Percentiles rank a stretch among this genome's conserved stretches.
phyloP scores from a whole-genome alignment of 2,329 filamentous ascomycete genomes.

The Phialophora tarda region DNA sequence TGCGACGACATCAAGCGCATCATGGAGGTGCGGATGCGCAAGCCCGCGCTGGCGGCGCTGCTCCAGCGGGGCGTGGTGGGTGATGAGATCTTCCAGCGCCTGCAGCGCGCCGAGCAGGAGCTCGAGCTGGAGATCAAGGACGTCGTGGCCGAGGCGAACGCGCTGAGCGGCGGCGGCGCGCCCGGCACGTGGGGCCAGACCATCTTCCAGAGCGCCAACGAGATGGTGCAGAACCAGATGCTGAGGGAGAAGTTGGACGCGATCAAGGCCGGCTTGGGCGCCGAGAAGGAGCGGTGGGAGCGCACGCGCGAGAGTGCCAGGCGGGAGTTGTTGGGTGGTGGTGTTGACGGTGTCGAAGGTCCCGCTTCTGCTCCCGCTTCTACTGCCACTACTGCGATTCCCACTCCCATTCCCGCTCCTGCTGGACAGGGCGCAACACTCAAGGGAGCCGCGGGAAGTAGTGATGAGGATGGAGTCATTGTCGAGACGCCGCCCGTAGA shows the following conservation, averaged over 20 bases:
- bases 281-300: constrained; percentile 92
- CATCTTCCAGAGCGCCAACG: constrained; percentile 97
- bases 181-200: constrained; percentile 75
- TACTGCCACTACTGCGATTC: background rate
- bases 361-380: background rate
- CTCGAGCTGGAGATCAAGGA: constrained; percentile 96
- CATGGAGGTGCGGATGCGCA: constrained; percentile 83
- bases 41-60: constrained; percentile 81
- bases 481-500: constrained; percentile 66
- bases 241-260: constrained; percentile 77
- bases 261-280: constrained; percentile 70
- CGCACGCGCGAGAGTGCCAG: constrained; percentile 78
- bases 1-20: constrained; percentile 93
- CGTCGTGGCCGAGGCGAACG: constrained; percentile 88
- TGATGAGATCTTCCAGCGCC: constrained; percentile 93
- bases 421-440: constrained; percentile 39
- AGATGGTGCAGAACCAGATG: constrained; percentile 84
- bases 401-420: background rate
- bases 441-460: constrained; percentile 49
- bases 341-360: constrained; percentile 47
- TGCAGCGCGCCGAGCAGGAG: constrained; percentile 90
- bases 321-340: constrained; percentile 72
- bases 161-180: constrained; percentile 55
- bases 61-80: constrained; percentile 91
- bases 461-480: constrained; percentile 77